Evolutionary conservation across 2,329 filamentous ascomycete genomes (phyloP).

Genomic region (Fusarium redolens): DNA sequence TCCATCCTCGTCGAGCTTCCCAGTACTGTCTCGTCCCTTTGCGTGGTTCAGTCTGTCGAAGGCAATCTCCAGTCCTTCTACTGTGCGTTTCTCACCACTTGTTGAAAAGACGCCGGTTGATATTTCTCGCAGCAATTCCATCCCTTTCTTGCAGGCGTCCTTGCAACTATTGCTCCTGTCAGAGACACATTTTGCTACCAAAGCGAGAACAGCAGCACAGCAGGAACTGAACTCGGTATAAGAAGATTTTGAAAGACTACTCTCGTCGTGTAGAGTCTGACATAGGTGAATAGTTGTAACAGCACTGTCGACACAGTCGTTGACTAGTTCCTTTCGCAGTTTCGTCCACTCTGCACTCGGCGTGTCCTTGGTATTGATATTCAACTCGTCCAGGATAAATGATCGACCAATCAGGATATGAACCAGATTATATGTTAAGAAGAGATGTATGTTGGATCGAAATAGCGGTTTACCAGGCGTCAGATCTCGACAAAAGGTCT

Average conservation of each 20-base stretch:
- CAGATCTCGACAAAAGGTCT: slow-evolving; percentile 34
- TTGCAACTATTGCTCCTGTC: background rate
- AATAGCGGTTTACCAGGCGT: slow-evolving; percentile 36
- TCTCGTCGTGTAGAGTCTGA: slow-evolving; percentile 14
- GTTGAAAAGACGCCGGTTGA: slow-evolving; percentile 22
- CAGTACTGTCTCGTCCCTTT: background rate
- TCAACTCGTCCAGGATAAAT: slow-evolving; percentile 26
- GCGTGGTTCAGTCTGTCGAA: slow-evolving; percentile 13
- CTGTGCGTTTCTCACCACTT: slow-evolving; percentile 19
- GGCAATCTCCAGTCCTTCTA: slow-evolving; percentile 18
- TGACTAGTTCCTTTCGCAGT: slow-evolving; percentile 12
- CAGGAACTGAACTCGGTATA: slow-evolving; percentile 39
- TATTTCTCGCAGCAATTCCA: slow-evolving; percentile 25
- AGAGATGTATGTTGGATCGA: slow-evolving; percentile 36
- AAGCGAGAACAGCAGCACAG: slow-evolving; percentile 30
- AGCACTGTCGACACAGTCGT: slow-evolving; percentile 27
- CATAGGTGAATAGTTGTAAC: slow-evolving; percentile 30
- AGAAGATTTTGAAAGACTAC: slow-evolving; percentile 34
- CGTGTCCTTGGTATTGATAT: background rate
- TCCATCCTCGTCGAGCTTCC: slow-evolving; percentile 3
- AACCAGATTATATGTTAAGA: slow-evolving; percentile 32
- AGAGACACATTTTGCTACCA: slow-evolving; percentile 24
- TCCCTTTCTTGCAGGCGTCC: slow-evolving; percentile 19
- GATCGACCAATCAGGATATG: slow-evolving; percentile 37
- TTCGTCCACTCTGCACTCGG: slow-evolving; percentile 7